Conservation (phyloP, 306 rosid genomes). For the Hippophae tibetana region DNA sequence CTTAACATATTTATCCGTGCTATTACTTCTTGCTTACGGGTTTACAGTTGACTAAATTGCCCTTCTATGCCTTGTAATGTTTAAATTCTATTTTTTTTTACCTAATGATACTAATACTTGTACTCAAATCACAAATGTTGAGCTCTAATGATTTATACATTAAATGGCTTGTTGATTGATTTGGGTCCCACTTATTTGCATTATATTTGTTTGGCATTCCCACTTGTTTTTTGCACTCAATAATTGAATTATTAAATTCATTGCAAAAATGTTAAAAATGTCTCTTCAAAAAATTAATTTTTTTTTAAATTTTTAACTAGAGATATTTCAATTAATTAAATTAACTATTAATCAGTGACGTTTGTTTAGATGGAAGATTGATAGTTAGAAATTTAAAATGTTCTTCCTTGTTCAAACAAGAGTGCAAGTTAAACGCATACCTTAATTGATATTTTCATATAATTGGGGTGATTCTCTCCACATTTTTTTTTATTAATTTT, state of each 20-base stretch:
- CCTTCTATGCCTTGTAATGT: conserved; percentile 6
- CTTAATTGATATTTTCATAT: too few relatives aligned
- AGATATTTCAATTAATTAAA: too few relatives aligned
- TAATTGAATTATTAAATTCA: conserved; percentile 44
- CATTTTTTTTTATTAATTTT: too few relatives aligned
- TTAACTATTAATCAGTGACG: too few relatives aligned
- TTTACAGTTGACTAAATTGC: conserved; percentile 15
- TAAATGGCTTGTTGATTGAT: conserved; percentile 40
- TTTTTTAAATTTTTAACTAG: background rate
- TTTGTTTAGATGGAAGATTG: too few relatives aligned
- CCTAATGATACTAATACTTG: conserved; percentile 12
- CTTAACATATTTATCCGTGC: conserved; percentile 1
- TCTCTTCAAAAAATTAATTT: background rate
- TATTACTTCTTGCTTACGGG: conserved; percentile 2
- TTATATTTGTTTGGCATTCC: conserved; percentile 29
- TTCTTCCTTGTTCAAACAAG: too few relatives aligned
- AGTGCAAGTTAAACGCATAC: too few relatives aligned
- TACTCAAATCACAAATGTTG: conserved; percentile 12
- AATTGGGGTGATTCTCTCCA: too few relatives aligned
- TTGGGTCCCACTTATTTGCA: conserved; percentile 31
- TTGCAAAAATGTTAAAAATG: conserved; percentile 2
- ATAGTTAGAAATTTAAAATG: too few relatives aligned
- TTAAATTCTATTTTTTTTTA: conserved; percentile 9
- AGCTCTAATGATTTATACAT: conserved; percentile 36
- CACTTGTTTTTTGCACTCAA: conserved; percentile 44